Evolutionary conservation across 176 grass and related monocot genomes (phyloP).

Genomic region (Alopecurus myosuroides): DNA sequence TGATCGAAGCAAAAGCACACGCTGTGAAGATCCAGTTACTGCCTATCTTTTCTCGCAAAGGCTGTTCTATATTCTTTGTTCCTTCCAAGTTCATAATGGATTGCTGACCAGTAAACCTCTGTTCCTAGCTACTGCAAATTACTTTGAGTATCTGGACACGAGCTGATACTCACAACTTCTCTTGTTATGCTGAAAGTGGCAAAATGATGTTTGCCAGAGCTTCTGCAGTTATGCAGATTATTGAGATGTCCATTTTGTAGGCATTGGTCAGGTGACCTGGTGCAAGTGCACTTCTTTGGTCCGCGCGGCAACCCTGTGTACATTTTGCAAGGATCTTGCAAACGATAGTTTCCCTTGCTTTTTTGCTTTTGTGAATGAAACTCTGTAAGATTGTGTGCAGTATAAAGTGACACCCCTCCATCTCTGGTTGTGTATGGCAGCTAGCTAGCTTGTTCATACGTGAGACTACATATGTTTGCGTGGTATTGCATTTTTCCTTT

Average conservation of each 20-base stretch:
- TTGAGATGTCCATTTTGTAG: not conserved
- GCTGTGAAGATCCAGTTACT: constrained; percentile 7
- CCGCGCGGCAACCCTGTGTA: not conserved
- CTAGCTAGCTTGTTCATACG: not conserved
- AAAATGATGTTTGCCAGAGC: not conserved
- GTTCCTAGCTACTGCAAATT: not conserved
- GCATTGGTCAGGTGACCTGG: not conserved
- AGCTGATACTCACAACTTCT: not conserved
- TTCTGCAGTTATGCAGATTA: not conserved
- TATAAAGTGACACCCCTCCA: not conserved
- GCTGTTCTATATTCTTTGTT: not conserved
- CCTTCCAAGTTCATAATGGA: not conserved
- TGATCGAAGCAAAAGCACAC: constrained; percentile 13
- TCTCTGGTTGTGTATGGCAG: not conserved
- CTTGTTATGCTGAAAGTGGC: not conserved
- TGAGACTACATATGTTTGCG: not conserved
- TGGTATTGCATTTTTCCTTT: too few species aligned
- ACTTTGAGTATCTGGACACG: not conserved
- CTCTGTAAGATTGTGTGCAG: not conserved
- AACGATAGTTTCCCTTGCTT: not conserved
- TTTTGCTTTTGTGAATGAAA: not conserved
- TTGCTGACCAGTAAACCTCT: not conserved
- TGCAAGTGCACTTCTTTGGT: not conserved
- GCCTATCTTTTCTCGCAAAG: not conserved
- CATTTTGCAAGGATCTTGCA: not conserved